Base-by-base conservation (phyloP, 495 filamentous ascomycete genomes). In the Cairneyella variabilis region DNA sequence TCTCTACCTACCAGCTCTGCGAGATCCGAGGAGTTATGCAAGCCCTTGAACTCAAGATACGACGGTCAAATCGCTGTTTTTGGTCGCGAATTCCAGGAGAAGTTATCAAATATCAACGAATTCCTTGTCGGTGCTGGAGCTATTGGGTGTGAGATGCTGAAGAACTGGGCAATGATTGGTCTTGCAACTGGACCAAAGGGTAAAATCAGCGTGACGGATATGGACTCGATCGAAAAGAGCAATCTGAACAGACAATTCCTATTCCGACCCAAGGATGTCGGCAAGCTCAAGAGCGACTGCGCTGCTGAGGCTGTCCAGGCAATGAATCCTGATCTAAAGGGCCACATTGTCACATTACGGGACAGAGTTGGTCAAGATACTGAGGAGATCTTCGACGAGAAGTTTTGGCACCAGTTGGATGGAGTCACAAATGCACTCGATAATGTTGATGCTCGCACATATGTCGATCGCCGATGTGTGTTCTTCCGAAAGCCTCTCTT, bases 131-230 rank as follows among this genome's bases (percentile, higher is more conserved):
- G 95, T 55, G 89, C 95, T 21, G 95, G 95, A 55, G 95, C 95
- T 52, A 99, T 99, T 66, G 95, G 95, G 27, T 99, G 95, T 64
- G 95, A 99, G 66, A 99, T 97, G 81, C 75, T 99, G 50, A 99
- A 99, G 80, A 97, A 97, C 67, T 99, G 95, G 93, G 93, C 95
- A 22, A 92, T 97, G 91, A 95, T 97, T 61, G 95, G 95, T 54
- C 76, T 99, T 44, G 92, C 85, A 36, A 88, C 88, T 36, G 95
- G 95, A 28, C 87, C 87, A 20, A 80, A 91, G 27, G 95, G 95
- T 57, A 85, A 85, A 63, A 91, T 99, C 64, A 88, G 66, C 20
- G 88, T 97, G 21, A 96, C 95, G 12, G 95, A 99, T 65, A 97
- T 95, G 86, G 95, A 99, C 60, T 87, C 88, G 54, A 99, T 99